Conservation (phyloP, 495 filamentous ascomycete genomes). For the Ramalina peruviana region DNA sequence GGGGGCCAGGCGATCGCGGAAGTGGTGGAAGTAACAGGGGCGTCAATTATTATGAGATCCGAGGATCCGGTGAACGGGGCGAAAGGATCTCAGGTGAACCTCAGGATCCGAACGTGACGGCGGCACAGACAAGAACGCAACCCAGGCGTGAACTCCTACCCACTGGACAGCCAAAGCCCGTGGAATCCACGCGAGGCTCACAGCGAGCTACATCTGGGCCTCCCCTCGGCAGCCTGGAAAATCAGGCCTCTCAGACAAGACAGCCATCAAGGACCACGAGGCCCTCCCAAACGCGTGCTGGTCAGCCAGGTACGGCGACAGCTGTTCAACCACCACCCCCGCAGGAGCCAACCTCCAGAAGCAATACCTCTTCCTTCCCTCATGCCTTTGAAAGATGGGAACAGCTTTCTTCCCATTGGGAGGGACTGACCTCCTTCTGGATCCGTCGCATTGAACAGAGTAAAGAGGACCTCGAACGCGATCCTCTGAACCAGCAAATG, state of each 20-base stretch:
- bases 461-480: conserved; percentile 63
- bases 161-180: conserved; percentile 22
- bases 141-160: conserved; percentile 15
- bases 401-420: conserved; percentile 91
- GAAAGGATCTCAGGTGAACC: not conserved
- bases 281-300: not conserved
- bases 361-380: conserved; percentile 52
- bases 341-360: conserved; percentile 28
- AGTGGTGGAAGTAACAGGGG: conserved; percentile 9
- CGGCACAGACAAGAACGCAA: conserved; percentile 10
- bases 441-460: conserved; percentile 84
- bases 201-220: conserved; percentile 11
- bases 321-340: conserved; percentile 9
- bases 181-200: conserved; percentile 10
- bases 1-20: conserved; percentile 14
- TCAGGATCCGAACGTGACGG: not conserved
- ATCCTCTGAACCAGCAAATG: conserved; percentile 76
- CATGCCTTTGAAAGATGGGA: conserved; percentile 99
- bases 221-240: not conserved
- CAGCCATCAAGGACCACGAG: conserved; percentile 5
- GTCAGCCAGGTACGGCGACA: not conserved
- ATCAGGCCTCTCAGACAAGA: conserved; percentile 4
- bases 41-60: not conserved
- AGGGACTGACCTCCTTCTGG: conserved; percentile 94
- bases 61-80: not conserved